Evolutionary conservation across 805 yeast genomes (phyloP), one percentile per base, ranked within the genome.

Genomic region (Helenozyma baotianmanensis): DNA sequence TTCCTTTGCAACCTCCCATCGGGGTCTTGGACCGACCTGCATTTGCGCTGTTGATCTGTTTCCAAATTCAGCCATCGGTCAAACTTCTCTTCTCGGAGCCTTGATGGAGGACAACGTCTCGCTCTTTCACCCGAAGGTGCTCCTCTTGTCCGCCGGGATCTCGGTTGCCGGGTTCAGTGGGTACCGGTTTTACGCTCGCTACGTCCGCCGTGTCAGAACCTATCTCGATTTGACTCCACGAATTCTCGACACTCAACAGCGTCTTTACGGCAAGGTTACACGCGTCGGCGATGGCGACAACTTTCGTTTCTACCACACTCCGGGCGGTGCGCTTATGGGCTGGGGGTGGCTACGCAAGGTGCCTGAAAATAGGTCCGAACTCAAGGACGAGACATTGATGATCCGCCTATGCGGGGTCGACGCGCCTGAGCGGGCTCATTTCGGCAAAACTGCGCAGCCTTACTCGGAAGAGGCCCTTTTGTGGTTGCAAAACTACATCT

Each of bases 211-310:
- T 24, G 43, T 65, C 8, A 45, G 54, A 9, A 59, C 55, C 1
- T 66, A 64, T 39, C 51, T 66, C 26, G 67, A 63, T 42, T 41
- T 66, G 18, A 60, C 70, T 2, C 58, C 70, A 7, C 40, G 49
- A 12, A 56, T 62, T 11, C 41, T 65, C 12, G 60, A 60, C 23
- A 47, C 44, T 10, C 45, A 50, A 12, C 48, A 52, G 3, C 42
- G 43, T 15, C 45, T 66, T 10, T 58, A 56, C 36, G 97, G 97
- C 0, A 70, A 70, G 39, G 96, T 89, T 4, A 83, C 95, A 0
- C 68, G 92, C 2, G 97, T 89, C 0, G 96, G 96, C 0, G 97
- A 89, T 56, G 96, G 95, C 11, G 98, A 92, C 55, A 90, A 90
- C 56, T 90, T 92, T 59, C 83, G 89, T 39, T 76, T 92, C 43